A percentile compares a stretch with the other conserved stretches of the same genome.
Evolutionary conservation across 495 filamentous ascomycete species (phyloP).

Genomic region (Neurospora sp.): DNA sequence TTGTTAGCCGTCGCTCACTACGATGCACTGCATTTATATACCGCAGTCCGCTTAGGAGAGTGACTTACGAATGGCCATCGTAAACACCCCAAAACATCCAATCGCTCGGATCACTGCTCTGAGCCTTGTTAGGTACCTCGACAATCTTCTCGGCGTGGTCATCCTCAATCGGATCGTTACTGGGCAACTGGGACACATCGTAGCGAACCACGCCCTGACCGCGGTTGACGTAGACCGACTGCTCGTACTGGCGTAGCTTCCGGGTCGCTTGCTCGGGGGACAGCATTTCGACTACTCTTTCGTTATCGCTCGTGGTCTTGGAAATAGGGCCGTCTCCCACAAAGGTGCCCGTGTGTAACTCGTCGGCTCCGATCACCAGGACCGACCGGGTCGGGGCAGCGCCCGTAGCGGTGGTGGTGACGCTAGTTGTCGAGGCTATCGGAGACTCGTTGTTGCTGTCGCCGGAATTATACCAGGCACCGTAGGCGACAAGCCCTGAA

Average conservation of each 20-base stretch:
- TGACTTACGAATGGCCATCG: conserved; percentile 80
- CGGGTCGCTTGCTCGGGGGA: conserved; percentile 89
- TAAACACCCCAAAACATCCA: conserved; percentile 99
- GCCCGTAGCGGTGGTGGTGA: conserved; percentile 8
- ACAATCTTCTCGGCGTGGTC: conserved; percentile 97
- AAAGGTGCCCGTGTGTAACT: conserved; percentile 72
- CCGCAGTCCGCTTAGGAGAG: neutral
- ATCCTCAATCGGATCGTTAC: conserved; percentile 97
- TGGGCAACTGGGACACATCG: conserved; percentile 88
- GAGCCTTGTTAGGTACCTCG: conserved; percentile 53
- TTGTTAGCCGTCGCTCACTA: conserved; percentile 14
- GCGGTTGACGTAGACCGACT: conserved; percentile 82
- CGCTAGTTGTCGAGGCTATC: conserved; percentile 12
- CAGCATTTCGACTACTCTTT: conserved; percentile 82
- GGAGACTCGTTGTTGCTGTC: conserved; percentile 16
- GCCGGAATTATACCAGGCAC: conserved; percentile 39
- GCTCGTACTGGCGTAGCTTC: conserved; percentile 78
- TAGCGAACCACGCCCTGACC: conserved; percentile 90
- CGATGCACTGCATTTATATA: neutral
- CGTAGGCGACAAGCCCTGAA: conserved; percentile 40
- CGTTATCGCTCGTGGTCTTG: conserved; percentile 72
- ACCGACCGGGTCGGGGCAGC: conserved; percentile 36
- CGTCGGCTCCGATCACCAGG: conserved; percentile 71
- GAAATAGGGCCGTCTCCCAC: conserved; percentile 73
- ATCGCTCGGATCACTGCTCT: conserved; percentile 53